Base-by-base conservation (phyloP, 2,329 filamentous ascomycete species). In the Pseudogymnoascus sp. region DNA sequence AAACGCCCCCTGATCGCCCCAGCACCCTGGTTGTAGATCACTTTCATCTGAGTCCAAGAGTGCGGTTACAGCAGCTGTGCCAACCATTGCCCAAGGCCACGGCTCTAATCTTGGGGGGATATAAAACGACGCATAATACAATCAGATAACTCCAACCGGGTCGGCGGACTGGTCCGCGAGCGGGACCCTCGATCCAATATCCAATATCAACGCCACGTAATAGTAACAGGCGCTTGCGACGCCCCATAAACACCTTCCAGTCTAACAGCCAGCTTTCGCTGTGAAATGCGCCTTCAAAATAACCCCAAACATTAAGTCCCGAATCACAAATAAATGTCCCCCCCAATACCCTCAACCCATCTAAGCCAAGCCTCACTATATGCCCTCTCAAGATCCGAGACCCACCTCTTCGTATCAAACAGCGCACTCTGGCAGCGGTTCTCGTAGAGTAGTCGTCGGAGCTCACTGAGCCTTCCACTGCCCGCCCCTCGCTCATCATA, bases 371-470 rank as follows among this genome's bases (percentile, higher is more conserved):
- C 92, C 73, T 89, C 85, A 68, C 90, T 87, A 74, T 97, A 99
- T 11, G 92, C 93, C 66, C 84, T 82, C 78, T 99, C 95, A 19
- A 99, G 78, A 76, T 97, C 93, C 57, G 81, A 78, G 26, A 97
- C 93, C 95, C 95, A 99, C 69, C 95, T 83, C 69, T 81, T 84
- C 5, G 95, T 99, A 75, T 99, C 87, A 74, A 99, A 99, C 47
- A 99, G 80, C 13, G 89, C 89, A 75, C 92, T 96, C 28, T 80
- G 85, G 89, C 91, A 96, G 69, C 93, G 87, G 71, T 85, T 87
- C 66, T 91, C 83, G 78, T 93, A 97, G 10, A 99, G 77, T 70
- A 96, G 79, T 72, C 85, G 88, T 66, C 95, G 85, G 65, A 99
- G 79, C 64, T 96, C 87, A 61, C 86, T 84, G 62, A 99, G 78